Base-by-base conservation (phyloP, 129 eudicot genomes). In the Flaveria sonorensis region DNA sequence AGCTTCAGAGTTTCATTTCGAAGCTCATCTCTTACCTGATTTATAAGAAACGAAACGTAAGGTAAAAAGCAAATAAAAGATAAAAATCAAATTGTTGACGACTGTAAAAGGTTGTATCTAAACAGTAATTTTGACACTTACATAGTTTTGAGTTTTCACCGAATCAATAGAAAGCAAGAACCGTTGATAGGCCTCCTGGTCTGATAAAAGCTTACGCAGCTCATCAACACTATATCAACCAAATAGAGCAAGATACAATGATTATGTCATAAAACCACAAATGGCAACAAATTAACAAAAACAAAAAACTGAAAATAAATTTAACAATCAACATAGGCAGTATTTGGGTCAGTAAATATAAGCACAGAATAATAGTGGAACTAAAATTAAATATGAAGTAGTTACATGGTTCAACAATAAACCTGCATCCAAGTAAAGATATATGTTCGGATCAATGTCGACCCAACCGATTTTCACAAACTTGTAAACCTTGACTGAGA, bases 61-160 rank as follows among this genome's bases (percentile, higher is more conserved):
- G 78, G 53, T 23, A 77, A 78, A 52, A 70, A 71, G 19, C 47
- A 77, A 9, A 7, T 60, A 20, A 16, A 30, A 68, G 79, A 80
- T 21, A 12, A 76, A 76, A 73, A 48, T 18, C 24, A 53, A 48
- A 39, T 48, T 18, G 43, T 74, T 46, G 7, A 43, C 1, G 15
- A 57, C 5, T 28, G 43, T 66, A 55, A 66, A 73, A 24, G 4
- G n/a, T 20, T 23, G 39, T 53, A 5, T 50, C 43, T 51, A 10
- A 52, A 53, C 40, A 21, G 20, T 26, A 53, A 20, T 0, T 68
- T 42, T 70, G 81, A 19, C 50, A 59, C 88, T 84, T 83, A 88
- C 97, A 24, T 82, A 81, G 81, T 93, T 93, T 69, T 90, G 97
- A 71, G 90, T 93, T 87, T 81, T 90, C 64, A 90, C 88, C 16